Conservation (phyloP, 345 rosid species). For the Eucalyptus erythrocorys region DNA sequence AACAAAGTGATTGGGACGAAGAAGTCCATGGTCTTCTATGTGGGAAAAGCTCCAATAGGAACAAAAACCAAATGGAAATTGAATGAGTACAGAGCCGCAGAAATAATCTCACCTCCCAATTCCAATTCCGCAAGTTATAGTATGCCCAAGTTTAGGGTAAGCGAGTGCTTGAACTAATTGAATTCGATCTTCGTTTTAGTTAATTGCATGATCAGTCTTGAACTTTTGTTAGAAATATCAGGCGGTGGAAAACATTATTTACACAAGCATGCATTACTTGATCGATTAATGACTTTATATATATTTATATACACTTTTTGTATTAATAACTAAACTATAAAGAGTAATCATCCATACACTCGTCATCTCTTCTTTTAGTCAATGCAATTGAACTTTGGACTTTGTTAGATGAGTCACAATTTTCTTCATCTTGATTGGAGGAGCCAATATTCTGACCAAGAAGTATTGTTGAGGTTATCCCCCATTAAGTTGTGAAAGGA, state of each 20-base stretch:
- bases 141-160: not conserved
- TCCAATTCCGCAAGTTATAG: not conserved
- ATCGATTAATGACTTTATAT: not conserved
- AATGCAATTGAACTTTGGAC: not conserved
- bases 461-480: not conserved
- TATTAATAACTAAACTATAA: not conserved
- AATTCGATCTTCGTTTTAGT: not conserved
- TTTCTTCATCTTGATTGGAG: not conserved
- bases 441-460: not conserved
- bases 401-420: not conserved
- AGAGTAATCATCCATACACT: not conserved
- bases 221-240: not conserved
- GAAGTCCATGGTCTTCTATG: not conserved
- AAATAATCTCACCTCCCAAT: not conserved
- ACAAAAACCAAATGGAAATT: slow-evolving; percentile 69
- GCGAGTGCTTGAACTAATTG: not conserved
- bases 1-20: not conserved
- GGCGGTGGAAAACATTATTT: not conserved
- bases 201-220: not conserved
- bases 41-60: not conserved
- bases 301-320: not conserved
- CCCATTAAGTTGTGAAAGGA: too few species aligned
- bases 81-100: slow-evolving; percentile 73
- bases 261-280: not conserved
- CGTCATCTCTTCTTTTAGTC: not conserved